These are phyloP conservation scores for Echium plantagineum DNA, from an alignment of 257 asterid genomes.

Conservation along the genomic window DNA sequence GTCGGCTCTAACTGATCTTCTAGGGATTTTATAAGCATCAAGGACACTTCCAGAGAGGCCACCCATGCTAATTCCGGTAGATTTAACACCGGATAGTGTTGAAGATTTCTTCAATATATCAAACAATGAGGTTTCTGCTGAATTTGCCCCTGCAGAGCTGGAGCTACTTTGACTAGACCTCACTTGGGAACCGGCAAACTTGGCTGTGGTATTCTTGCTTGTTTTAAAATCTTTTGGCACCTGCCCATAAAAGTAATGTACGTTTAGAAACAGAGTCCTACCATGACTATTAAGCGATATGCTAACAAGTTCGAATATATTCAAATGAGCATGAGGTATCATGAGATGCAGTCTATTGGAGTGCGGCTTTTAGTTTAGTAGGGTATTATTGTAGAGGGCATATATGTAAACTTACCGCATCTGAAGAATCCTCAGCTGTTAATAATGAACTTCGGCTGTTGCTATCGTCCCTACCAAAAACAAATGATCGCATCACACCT, in stretches of 20 bases:
- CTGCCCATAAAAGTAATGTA: slow-evolving; percentile 18
- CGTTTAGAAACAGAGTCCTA: too few relatives aligned
- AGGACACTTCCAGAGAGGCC: slow-evolving; percentile 47
- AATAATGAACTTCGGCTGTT: slow-evolving; percentile 67
- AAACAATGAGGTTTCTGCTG: slow-evolving; percentile 32
- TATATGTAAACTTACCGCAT: slow-evolving; percentile 33
- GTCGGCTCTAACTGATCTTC: slow-evolving; percentile 33
- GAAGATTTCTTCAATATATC: slow-evolving; percentile 63
- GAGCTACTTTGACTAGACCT: slow-evolving; percentile 15
- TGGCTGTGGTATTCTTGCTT: slow-evolving; percentile 11
- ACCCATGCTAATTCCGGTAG: slow-evolving; percentile 23
- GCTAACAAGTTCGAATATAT: not conserved
- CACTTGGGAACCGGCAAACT: slow-evolving; percentile 15
- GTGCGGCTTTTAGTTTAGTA: not conserved
- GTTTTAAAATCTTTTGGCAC: slow-evolving; percentile 14
- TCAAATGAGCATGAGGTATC: not conserved
- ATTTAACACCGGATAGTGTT: slow-evolving; percentile 14
- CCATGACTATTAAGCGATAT: not conserved
- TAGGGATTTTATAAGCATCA: slow-evolving; percentile 46
- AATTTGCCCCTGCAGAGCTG: slow-evolving; percentile 7
- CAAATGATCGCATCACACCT: slow-evolving; percentile 54
- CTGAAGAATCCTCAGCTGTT: slow-evolving; percentile 51
- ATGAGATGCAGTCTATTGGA: not conserved
- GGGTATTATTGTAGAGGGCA: not conserved
- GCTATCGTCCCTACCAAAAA: slow-evolving; percentile 89